A percentile compares a stretch with the other conserved stretches of the same genome.
Evolutionary conservation across 2,329 filamentous ascomycete genomes (phyloP).

Genomic region (Talaromyces sp.): DNA sequence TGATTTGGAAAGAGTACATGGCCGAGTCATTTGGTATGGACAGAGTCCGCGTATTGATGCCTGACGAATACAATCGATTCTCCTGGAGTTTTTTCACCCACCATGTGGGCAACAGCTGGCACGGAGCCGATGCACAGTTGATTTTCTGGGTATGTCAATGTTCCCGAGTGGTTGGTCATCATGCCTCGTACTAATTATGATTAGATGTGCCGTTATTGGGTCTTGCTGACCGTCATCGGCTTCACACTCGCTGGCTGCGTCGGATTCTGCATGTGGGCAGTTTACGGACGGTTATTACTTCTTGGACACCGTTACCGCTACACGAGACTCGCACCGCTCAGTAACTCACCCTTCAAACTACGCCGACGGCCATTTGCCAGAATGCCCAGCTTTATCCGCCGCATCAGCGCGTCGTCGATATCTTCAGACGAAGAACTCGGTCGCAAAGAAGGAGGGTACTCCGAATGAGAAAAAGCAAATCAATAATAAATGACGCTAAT

Average conservation of each 20-base stretch:
- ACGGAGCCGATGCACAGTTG: conserved; percentile 57
- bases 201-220: conserved; percentile 53
- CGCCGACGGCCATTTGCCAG: conserved; percentile 30
- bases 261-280: conserved; percentile 47
- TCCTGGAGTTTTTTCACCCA: conserved; percentile 69
- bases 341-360: conserved; percentile 23
- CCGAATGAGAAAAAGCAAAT: conserved; percentile 29
- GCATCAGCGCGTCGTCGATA: conserved; percentile 37
- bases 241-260: conserved; percentile 47
- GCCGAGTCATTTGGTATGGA: conserved; percentile 38
- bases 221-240: conserved; percentile 50
- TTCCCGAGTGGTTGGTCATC: background rate
- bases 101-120: conserved; percentile 61
- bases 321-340: conserved; percentile 14
- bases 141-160: conserved; percentile 55
- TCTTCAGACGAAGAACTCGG: conserved; percentile 36
- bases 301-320: conserved; percentile 36
- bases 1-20: conserved; percentile 71
- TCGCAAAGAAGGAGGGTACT: conserved; percentile 31
- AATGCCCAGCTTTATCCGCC: conserved; percentile 34
- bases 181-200: background rate
- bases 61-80: conserved; percentile 63
- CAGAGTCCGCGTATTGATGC: conserved; percentile 64
- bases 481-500: background rate
- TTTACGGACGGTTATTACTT: conserved; percentile 45